Percentiles rank a stretch among this genome's conserved stretches.
Conservation (phyloP, 176 grass and related monocot species). For the Musa beccarii region DNA sequence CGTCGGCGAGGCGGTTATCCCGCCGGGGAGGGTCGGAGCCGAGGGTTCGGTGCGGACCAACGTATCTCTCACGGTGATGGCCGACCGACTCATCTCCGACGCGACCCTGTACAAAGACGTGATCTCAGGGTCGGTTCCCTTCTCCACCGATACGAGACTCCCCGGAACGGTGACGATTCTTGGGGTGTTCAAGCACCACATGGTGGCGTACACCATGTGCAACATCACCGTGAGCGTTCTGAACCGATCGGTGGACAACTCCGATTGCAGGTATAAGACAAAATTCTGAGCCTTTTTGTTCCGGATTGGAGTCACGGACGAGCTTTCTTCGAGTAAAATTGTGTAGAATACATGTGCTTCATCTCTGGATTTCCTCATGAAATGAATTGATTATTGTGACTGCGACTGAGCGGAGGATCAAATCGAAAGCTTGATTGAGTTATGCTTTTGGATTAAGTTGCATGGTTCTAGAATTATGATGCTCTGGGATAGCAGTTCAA, state of each 20-base stretch:
- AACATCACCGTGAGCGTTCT: constrained; percentile 24
- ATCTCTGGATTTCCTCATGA: background rate
- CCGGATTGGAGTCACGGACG: background rate
- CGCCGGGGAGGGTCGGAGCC: constrained; percentile 24
- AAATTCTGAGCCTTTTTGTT: constrained; percentile 22
- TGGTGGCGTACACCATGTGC: constrained; percentile 34
- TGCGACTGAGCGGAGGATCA: no score
- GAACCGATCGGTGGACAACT: constrained; percentile 32
- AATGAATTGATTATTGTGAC: background rate
- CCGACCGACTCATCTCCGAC: constrained; percentile 22
- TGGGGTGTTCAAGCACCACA: constrained; percentile 31
- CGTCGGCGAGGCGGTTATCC: constrained; percentile 26
- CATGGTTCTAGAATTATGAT: no score
- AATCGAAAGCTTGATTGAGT: no score
- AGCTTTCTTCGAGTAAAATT: background rate
- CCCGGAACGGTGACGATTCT: constrained; percentile 31
- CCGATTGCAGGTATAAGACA: constrained; percentile 34
- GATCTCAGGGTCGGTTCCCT: constrained; percentile 22
- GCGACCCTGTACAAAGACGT: constrained; percentile 24
- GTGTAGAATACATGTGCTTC: background rate
- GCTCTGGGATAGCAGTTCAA: no score
- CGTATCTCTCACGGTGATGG: constrained; percentile 29
- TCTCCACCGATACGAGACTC: constrained; percentile 31
- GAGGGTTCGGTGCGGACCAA: constrained; percentile 17
- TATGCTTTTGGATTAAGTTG: no score